Conservation (phyloP, 352 stramenopile species). For the Plasmopara viticola region DNA sequence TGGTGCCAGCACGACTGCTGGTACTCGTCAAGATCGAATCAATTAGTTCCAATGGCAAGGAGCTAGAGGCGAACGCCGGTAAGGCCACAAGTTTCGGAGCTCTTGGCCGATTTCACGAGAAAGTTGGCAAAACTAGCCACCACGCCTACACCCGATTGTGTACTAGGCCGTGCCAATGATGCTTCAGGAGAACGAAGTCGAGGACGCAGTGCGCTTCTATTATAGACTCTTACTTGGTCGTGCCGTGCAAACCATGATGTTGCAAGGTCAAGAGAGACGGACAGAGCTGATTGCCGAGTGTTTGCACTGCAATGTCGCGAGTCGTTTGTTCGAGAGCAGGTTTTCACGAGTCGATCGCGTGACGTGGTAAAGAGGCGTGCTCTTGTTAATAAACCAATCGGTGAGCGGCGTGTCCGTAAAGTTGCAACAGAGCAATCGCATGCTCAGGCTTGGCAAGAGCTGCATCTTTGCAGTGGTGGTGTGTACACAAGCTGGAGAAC, state of each 20-base stretch:
- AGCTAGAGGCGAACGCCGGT: constrained; percentile 16
- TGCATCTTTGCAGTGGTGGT: constrained; percentile 40
- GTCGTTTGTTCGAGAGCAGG: too few relatives aligned
- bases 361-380: constrained; percentile 70
- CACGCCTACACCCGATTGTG: constrained; percentile 75
- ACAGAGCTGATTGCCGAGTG: too few relatives aligned
- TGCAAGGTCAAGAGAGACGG: constrained; percentile 84
- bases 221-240: constrained; percentile 86
- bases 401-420: constrained; percentile 67
- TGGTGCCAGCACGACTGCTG: constrained; percentile 47
- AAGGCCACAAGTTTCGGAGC: neutral
- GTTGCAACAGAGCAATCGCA: constrained; percentile 50
- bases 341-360: constrained; percentile 68
- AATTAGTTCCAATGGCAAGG: constrained; percentile 67
- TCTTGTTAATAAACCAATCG: constrained; percentile 59
- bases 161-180: constrained; percentile 20
- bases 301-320: too few relatives aligned
- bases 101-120: neutral
- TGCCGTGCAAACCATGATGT: constrained; percentile 92
- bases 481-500: constrained; percentile 44
- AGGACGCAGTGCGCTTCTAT: constrained; percentile 69
- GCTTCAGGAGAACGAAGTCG: constrained; percentile 42
- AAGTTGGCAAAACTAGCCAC: constrained; percentile 30
- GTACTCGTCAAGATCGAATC: constrained; percentile 54
- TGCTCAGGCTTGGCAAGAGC: constrained; percentile 38